Evolutionary conservation across 2,329 filamentous ascomycete species (phyloP).

Genomic region (Tolypocladium paradoxum): DNA sequence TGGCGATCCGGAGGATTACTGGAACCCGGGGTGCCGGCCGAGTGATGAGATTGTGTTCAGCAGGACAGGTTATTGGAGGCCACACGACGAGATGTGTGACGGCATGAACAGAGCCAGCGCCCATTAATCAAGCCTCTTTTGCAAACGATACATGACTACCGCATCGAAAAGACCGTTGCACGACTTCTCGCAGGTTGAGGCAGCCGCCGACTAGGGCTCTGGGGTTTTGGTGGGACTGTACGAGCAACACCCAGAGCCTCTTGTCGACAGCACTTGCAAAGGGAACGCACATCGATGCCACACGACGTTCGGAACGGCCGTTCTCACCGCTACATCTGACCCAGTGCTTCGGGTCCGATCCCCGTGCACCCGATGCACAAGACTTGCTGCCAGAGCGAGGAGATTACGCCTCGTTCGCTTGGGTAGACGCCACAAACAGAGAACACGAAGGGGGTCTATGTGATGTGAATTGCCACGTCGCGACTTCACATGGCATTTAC

Average conservation of each 20-base stretch:
- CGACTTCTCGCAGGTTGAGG: too few species aligned
- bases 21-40: constrained; percentile 20
- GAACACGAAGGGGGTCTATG: neutral
- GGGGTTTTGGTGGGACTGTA: neutral
- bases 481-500: neutral
- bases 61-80: constrained; percentile 13
- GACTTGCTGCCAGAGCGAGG: neutral
- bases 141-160: too few species aligned
- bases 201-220: neutral
- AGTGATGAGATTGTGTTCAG: constrained; percentile 11
- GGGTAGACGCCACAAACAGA: neutral
- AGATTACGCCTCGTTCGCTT: neutral
- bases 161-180: too few species aligned
- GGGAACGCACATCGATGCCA: neutral
- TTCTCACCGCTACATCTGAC: constrained; percentile 1
- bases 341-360: neutral
- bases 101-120: neutral
- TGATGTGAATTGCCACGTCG: neutral
- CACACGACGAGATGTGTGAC: neutral
- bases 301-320: constrained; percentile 3
- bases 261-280: neutral
- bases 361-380: neutral
- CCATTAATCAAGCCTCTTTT: neutral
- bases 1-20: constrained; percentile 43
- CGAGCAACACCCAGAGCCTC: neutral